phyloP scores from a whole-genome alignment of 2,329 filamentous ascomycete genomes.

The Ceratocystis cubensis region DNA sequence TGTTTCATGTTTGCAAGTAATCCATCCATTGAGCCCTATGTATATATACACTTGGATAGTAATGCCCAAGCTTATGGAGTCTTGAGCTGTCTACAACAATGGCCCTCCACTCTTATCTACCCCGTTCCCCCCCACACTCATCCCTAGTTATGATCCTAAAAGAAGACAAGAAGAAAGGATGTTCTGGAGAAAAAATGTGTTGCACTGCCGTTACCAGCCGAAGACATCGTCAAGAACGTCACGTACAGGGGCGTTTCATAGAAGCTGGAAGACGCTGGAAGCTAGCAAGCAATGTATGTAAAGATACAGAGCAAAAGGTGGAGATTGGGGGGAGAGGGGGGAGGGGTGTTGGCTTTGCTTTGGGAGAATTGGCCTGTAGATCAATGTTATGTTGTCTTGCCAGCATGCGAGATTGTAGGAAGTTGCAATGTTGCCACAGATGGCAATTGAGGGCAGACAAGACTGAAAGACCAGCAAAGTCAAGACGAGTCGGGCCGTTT shows the following conservation, averaged over 20 bases:
- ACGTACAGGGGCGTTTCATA: not conserved
- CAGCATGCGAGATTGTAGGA: not conserved
- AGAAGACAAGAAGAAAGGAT: slow-evolving; percentile 5
- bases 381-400: not conserved
- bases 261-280: not conserved
- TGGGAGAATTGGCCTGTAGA: not conserved
- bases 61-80: too few relatives aligned
- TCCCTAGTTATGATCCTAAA: not conserved
- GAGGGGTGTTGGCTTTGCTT: not conserved
- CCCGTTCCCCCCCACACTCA: not conserved
- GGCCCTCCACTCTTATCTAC: not conserved
- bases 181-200: not conserved
- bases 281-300: not conserved
- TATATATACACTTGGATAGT: not conserved
- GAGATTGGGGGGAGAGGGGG: not conserved
- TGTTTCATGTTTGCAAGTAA: not conserved
- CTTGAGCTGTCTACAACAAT: not conserved
- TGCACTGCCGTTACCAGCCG: slow-evolving; percentile 1
- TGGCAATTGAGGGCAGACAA: not conserved
- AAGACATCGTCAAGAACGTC: not conserved
- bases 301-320: not conserved
- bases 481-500: slow-evolving; percentile 5
- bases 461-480: not conserved
- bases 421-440: not conserved
- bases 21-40: slow-evolving; percentile 1